Evolutionary conservation across 768 basidiomycete species (phyloP), one percentile per base, ranked within the genome.

Genomic region (Favolaschia claudopus): DNA sequence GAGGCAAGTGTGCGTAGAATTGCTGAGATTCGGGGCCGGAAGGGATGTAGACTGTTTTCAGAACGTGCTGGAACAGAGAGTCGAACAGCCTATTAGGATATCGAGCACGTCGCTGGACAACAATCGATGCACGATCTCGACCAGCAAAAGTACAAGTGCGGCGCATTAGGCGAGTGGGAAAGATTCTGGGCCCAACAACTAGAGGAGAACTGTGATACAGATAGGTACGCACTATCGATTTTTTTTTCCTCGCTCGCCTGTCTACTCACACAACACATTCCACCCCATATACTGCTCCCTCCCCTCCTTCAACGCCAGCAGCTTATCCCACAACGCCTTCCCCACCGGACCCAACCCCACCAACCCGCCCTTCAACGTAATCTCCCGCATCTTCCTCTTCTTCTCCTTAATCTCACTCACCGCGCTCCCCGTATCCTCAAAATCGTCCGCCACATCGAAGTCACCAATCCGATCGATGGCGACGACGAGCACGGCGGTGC

Each of bases 221-320:
- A n/a, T n/a, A n/a, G n/a, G n/a, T n/a, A n/a, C n/a, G n/a, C n/a
- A n/a, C n/a, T n/a, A n/a, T n/a, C n/a, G n/a, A n/a, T n/a, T n/a
- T n/a, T n/a, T n/a, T n/a, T n/a, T n/a, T n/a, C 34, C 34, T n/a
- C 34, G 34, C 34, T n/a, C 34, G 34, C 34, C 31, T 46, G 14
- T 46, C 40, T 52, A 64, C 45, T 64, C 63, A 25, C 64, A 60
- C 17, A 60, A 29, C 2, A 89, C 83, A 47, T 84, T 82, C 92
- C 92, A 94, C 13, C 77, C 82, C 55, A 87, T 77, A 67, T 84
- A 91, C 47, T 85, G 78, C 10, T 74, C 70, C 66, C 77, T 78
- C 3, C 92, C 92, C 60, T 87, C 86, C 75, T 93, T 93, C 38
- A 94, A 87, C 39, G 81, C 89, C 15, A 84, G 73, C 27, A 96